Evolutionary conservation across 2,329 filamentous ascomycete genomes (phyloP).

Genomic region (Colletotrichum sp.): DNA sequence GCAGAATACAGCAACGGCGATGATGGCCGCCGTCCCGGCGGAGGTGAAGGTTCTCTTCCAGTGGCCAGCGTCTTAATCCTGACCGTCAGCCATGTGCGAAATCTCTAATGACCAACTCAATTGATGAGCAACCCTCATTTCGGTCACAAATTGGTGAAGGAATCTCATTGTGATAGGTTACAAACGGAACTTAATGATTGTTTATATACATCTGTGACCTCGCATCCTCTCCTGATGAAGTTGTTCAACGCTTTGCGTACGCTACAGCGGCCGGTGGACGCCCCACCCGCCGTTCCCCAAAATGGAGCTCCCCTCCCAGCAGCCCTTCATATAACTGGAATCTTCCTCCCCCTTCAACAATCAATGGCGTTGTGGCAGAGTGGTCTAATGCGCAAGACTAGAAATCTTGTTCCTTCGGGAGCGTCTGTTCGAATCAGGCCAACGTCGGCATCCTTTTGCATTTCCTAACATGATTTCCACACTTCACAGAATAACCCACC

Average conservation of each 20-base stretch:
- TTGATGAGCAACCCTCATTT: accelerated
- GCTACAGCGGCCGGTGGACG: accelerated
- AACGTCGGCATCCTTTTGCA: not conserved
- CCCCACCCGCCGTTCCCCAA: not conserved
- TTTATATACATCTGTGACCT: not conserved
- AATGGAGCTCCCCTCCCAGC: not conserved
- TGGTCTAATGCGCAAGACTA: slow-evolving; percentile 18
- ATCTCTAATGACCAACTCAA: too few species aligned
- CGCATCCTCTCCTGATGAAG: too few species aligned
- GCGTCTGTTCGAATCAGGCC: slow-evolving; percentile 17
- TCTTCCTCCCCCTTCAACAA: accelerated
- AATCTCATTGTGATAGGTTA: too few species aligned
- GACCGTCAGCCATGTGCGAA: too few species aligned
- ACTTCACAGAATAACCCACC: not conserved
- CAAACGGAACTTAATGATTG: not conserved
- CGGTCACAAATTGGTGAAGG: too few species aligned
- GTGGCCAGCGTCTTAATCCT: too few species aligned
- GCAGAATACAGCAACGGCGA: not conserved
- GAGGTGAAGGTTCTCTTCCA: not conserved
- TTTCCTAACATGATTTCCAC: not conserved
- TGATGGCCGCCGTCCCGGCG: not conserved
- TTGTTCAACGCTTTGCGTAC: not conserved
- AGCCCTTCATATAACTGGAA: accelerated
- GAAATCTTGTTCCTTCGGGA: slow-evolving; percentile 18
- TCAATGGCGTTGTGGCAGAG: slow-evolving; percentile 14